Evolutionary conservation across 176 grass and related monocot species (phyloP), one percentile per base, ranked within the genome.

Genomic region (Ensete ventricosum): DNA sequence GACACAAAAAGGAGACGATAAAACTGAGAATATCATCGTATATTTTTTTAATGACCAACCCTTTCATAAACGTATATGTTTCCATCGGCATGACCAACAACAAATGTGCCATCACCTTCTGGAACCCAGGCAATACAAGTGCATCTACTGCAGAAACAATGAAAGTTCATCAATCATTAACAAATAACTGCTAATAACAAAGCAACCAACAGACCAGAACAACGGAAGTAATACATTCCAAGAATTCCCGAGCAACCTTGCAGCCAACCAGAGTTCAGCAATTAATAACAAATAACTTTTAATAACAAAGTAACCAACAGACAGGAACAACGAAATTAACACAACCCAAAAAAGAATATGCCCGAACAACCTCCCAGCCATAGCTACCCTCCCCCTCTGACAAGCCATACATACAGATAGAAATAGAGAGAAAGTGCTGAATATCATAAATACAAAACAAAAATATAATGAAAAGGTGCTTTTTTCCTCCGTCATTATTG

Each of bases 31-130:
- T 43, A 51, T 62, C n/a, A 24, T 57, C 54, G 77, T 17, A 65
- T 72, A 43, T 62, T 63, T 81, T 16, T 75, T 74, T 74, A 73
- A 71, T 65, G 78, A 34, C 88, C 81, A 76, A 94, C 95, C 84
- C 94, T 99, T 79, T 99, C 95, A 89, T 99, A 74, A 34, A 74
- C 54, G 43, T 29, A 74, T 55, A 74, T 21, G 27, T 54, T 74
- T 25, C 72, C 72, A 11, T 74, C 72, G 34, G 72, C 72, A 74
- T 74, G 72, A 55, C 72, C 72, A 27, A 74, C 72, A 74, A 74
- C 22, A 29, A 74, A 74, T 27, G 72, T 74, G 72, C 72, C 72
- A 74, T 74, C 72, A 57, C 53, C 52, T 57, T 74, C 72, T 19
- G 72, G 72, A 12, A 57, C 72, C 72, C 72, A 74, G 27, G 72